A percentile compares a stretch with the other conserved stretches of the same genome.
phyloP scores from a whole-genome alignment of 1,284 basidiomycete genomes.

The Meripilus lineatus region DNA sequence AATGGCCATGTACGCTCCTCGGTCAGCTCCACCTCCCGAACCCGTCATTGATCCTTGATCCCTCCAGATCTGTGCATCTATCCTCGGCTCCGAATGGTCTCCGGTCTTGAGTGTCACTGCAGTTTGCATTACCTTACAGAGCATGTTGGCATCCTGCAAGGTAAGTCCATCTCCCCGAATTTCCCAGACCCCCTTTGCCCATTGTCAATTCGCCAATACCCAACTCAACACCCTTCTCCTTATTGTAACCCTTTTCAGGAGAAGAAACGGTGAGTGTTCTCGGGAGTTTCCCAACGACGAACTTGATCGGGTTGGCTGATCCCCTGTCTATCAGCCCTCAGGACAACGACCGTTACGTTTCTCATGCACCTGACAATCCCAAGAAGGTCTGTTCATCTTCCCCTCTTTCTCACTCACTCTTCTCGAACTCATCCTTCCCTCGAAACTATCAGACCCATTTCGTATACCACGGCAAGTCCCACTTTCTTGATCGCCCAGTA shows the following conservation, averaged over 20 bases:
- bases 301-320: constrained; percentile 7
- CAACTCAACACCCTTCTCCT: constrained; percentile 6
- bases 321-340: constrained; percentile 44
- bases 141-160: constrained; percentile 86
- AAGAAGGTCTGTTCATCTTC: constrained; percentile 58
- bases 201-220: constrained; percentile 2
- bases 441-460: constrained; percentile 52
- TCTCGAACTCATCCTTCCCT: constrained; percentile 12
- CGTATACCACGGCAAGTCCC: constrained; percentile 64
- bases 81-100: constrained; percentile 82
- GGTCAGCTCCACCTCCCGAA: neutral
- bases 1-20: constrained; percentile 69
- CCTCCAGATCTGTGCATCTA: constrained; percentile 77
- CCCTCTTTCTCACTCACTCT: neutral
- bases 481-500: neutral
- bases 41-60: constrained; percentile 13
- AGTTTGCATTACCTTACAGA: constrained; percentile 79
- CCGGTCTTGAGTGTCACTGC: constrained; percentile 76
- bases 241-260: constrained; percentile 36
- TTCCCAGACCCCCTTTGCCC: neutral
- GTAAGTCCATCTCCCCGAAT: constrained; percentile 31
- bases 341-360: constrained; percentile 78
- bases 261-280: constrained; percentile 70
- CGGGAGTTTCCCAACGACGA: no score
- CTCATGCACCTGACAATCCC: constrained; percentile 78